Evolutionary conservation across 179 eudicot genomes (phyloP).

Genomic region (Silene noctiflora): DNA sequence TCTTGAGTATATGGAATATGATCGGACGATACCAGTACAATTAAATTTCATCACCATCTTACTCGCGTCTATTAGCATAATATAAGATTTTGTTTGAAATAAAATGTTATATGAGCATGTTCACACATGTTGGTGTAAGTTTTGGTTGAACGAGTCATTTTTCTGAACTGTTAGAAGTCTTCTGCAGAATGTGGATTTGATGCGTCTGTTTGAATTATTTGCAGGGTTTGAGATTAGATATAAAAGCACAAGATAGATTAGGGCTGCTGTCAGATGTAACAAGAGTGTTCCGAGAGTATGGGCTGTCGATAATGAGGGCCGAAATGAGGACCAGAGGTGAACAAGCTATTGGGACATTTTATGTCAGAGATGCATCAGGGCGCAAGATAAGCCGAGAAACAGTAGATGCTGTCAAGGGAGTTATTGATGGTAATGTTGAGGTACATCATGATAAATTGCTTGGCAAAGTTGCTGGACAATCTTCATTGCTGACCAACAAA

Average conservation of each 20-base stretch:
- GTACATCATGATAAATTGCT: conserved; percentile 12
- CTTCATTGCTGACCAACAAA: background rate
- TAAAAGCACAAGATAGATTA: conserved; percentile 47
- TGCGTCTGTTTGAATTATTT: background rate
- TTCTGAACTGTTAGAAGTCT: too few species aligned
- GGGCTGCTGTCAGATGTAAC: conserved; percentile 79
- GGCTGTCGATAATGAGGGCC: conserved; percentile 62
- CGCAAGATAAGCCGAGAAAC: conserved; percentile 24
- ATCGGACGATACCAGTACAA: too few species aligned
- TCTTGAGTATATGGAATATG: too few species aligned
- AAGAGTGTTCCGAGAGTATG: conserved; percentile 65
- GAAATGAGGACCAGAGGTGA: conserved; percentile 55
- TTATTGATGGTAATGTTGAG: conserved; percentile 23
- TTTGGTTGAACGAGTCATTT: too few species aligned
- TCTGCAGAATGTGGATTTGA: background rate
- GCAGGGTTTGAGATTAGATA: conserved; percentile 68
- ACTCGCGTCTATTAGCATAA: too few species aligned
- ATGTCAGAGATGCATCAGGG: conserved; percentile 33
- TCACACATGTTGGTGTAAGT: too few species aligned
- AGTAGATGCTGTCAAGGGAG: conserved; percentile 25
- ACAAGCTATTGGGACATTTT: conserved; percentile 65
- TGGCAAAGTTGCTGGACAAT: background rate
- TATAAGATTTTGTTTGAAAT: too few species aligned
- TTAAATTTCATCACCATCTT: too few species aligned
- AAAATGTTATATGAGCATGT: too few species aligned